Evolutionary conservation across 1,139 yeast species (phyloP).

Genomic region (Pichia cactophila): DNA sequence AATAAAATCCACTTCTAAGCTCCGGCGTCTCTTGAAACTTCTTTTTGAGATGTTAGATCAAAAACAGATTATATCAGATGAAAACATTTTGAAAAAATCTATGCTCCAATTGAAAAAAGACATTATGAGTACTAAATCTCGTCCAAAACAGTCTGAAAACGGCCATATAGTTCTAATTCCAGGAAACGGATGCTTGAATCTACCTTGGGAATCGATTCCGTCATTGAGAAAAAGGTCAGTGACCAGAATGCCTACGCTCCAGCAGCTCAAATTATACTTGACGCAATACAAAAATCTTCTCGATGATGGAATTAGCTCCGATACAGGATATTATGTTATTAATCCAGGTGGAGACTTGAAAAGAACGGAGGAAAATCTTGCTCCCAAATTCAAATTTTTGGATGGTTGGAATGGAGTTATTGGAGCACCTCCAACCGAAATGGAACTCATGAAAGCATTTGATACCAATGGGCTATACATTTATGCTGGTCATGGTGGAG

Average conservation of each 20-base stretch:
- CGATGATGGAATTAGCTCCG: slow-evolving; percentile 23
- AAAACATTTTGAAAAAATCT: background rate
- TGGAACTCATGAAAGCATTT: slow-evolving; percentile 36
- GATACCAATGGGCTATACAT: slow-evolving; percentile 47
- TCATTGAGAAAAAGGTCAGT: slow-evolving; percentile 48
- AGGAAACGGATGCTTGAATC: slow-evolving; percentile 50
- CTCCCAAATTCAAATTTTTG: slow-evolving; percentile 33
- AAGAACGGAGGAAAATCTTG: slow-evolving; percentile 60
- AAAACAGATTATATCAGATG: background rate
- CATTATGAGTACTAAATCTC: background rate
- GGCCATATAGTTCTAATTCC: slow-evolving; percentile 62
- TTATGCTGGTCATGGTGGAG: slow-evolving; percentile 94
- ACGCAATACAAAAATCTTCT: slow-evolving; percentile 15
- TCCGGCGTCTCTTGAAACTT: slow-evolving; percentile 61
- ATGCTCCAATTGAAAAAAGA: background rate
- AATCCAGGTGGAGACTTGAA: slow-evolving; percentile 78
- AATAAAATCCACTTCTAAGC: slow-evolving; percentile 25
- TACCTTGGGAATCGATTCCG: slow-evolving; percentile 88
- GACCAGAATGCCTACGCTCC: slow-evolving; percentile 69
- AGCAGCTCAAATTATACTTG: slow-evolving; percentile 39
- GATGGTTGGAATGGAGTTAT: slow-evolving; percentile 48
- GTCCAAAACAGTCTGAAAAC: background rate
- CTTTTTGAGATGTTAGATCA: slow-evolving; percentile 45
- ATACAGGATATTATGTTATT: slow-evolving; percentile 48
- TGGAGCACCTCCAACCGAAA: slow-evolving; percentile 53